These are phyloP conservation scores for Symbiodinium pilosum DNA, from an alignment of 73 alveolate species.

Conservation along the genomic window DNA sequence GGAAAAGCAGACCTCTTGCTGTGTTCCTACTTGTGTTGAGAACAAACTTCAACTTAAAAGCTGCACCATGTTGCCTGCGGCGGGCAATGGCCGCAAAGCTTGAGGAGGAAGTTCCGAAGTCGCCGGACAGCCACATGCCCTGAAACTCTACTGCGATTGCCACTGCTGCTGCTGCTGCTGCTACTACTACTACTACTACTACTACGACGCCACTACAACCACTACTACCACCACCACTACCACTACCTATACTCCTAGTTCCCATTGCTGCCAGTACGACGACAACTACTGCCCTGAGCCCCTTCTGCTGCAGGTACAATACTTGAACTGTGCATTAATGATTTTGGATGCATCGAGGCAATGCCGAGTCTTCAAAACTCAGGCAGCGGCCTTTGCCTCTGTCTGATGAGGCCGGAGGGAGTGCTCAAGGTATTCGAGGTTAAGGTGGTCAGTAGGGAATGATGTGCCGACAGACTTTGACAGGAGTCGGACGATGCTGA, in stretches of 20 bases:
- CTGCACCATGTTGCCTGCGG: conserved; percentile 7
- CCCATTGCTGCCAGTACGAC: too few relatives aligned
- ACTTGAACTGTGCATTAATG: background rate
- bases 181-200: too few relatives aligned
- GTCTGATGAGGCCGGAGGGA: background rate
- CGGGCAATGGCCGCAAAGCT: background rate
- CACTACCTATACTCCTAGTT: too few relatives aligned
- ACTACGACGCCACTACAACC: too few relatives aligned
- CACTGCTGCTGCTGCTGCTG: too few relatives aligned
- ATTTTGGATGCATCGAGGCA: background rate
- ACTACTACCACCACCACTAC: too few relatives aligned
- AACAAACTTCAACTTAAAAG: too few relatives aligned
- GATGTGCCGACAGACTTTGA: background rate
- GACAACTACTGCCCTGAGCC: too few relatives aligned
- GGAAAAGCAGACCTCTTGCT: too few relatives aligned
- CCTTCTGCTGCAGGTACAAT: too few relatives aligned
- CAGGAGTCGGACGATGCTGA: background rate
- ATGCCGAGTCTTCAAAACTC: background rate
- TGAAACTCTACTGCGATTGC: too few relatives aligned
- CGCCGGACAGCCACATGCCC: background rate
- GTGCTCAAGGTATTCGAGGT: background rate
- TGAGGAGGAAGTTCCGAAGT: background rate
- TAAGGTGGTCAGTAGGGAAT: background rate
- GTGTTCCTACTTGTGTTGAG: too few relatives aligned
- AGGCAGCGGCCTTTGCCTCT: background rate